Evolutionary conservation across 805 yeast species (phyloP).

Genomic region (Kodamaea leandrae): DNA sequence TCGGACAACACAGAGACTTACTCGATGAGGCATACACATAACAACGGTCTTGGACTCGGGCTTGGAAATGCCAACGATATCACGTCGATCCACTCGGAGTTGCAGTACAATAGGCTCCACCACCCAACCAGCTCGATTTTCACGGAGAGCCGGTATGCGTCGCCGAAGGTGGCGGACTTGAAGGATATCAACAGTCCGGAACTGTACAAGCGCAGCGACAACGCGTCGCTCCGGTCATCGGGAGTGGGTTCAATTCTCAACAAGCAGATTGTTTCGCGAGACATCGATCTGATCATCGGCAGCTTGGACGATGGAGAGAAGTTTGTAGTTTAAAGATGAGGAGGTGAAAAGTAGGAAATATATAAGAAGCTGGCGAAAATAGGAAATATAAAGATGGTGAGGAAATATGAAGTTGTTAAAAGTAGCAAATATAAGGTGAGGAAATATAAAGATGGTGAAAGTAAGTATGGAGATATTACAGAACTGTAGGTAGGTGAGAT

Average conservation of each 20-base stretch:
- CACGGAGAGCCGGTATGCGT: slow-evolving; percentile 16
- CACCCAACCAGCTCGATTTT: slow-evolving; percentile 3
- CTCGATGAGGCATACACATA: slow-evolving; percentile 10
- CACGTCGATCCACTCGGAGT: slow-evolving; percentile 39
- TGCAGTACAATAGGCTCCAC: slow-evolving; percentile 9
- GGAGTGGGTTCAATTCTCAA: slow-evolving; percentile 28
- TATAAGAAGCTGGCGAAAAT: neutral
- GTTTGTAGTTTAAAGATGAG: slow-evolving; percentile 8
- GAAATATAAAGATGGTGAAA: too few species aligned
- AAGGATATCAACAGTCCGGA: slow-evolving; percentile 22
- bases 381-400: neutral
- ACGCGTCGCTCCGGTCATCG: slow-evolving; percentile 6
- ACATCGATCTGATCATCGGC: slow-evolving; percentile 33
- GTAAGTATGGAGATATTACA: too few species aligned
- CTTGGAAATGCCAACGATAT: slow-evolving; percentile 43
- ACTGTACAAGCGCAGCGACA: slow-evolving; percentile 13
- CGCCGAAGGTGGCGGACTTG: slow-evolving; percentile 9
- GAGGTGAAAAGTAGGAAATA: neutral
- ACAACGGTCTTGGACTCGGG: slow-evolving; percentile 23
- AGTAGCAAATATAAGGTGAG: too few species aligned
- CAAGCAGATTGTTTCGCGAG: slow-evolving; percentile 31
- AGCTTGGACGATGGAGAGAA: slow-evolving; percentile 37
- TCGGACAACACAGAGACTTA: slow-evolving; percentile 9
- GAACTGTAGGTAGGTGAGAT: too few species aligned
- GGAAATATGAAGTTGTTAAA: too few species aligned